Percentiles rank a stretch among this genome's conserved stretches.
phyloP scores from a whole-genome alignment of 2,329 filamentous ascomycete species.

The Myriosclerotinia duriaeana region DNA sequence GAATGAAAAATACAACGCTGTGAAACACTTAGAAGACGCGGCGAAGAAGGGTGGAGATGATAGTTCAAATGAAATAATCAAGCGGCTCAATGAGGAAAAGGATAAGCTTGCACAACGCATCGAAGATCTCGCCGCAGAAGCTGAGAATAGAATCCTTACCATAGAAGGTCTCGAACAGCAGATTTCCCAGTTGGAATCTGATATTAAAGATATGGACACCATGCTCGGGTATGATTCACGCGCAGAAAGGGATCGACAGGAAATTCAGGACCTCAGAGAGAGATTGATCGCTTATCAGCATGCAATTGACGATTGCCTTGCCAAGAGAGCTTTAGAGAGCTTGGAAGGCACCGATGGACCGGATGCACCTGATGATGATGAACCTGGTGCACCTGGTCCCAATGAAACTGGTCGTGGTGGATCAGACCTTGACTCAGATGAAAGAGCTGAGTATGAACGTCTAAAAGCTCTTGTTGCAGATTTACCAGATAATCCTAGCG shows the following conservation, averaged over 20 bases:
- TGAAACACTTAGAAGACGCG: background rate
- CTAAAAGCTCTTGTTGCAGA: background rate
- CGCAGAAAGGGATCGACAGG: slow-evolving; percentile 8
- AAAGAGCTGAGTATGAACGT: background rate
- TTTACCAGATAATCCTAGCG: background rate
- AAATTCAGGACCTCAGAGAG: slow-evolving; percentile 11
- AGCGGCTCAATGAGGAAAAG: too few relatives aligned
- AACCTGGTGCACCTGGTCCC: too few relatives aligned
- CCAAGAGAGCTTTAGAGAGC: background rate
- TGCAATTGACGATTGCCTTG: background rate
- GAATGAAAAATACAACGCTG: background rate
- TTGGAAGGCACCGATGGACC: background rate
- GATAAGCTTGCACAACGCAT: background rate
- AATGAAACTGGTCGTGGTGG: too few relatives aligned
- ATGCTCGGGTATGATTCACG: background rate
- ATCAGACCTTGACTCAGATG: background rate
- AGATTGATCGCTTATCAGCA: slow-evolving; percentile 5
- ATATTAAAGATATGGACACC: background rate
- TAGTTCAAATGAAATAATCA: background rate
- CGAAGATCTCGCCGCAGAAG: background rate
- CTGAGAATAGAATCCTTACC: background rate
- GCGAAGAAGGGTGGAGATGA: background rate
- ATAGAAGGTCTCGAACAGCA: background rate
- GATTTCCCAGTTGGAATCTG: background rate
- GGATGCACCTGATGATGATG: background rate